Percentiles rank a stretch among this genome's conserved stretches.
Evolutionary conservation across 1,139 yeast species (phyloP).

Genomic region (Trichomonascaceae sp.): DNA sequence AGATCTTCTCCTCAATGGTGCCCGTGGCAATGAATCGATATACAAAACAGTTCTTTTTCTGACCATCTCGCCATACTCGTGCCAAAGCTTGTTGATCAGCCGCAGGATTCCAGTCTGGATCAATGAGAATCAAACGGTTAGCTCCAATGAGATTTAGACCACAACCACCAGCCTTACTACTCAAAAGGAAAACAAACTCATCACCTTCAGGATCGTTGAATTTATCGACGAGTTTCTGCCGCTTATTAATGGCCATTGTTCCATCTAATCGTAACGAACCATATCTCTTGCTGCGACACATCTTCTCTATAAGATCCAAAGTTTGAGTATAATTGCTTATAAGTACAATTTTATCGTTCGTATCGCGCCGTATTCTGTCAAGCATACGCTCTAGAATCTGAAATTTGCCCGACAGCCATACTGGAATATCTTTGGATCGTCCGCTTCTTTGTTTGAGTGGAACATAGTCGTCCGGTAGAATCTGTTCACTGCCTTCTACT

Average conservation of each 20-base stretch:
- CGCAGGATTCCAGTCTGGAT: constrained; percentile 99
- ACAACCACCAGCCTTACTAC: constrained; percentile 98
- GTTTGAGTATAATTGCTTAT: constrained; percentile 95
- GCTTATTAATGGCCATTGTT: constrained; percentile 81
- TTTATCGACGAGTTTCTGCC: constrained; percentile 86
- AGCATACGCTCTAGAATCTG: constrained; percentile 63
- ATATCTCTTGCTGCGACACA: constrained; percentile 71
- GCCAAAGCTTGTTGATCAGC: constrained; percentile 98
- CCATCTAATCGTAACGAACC: constrained; percentile 89
- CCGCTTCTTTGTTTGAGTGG: constrained; percentile 39
- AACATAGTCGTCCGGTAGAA: constrained; percentile 72
- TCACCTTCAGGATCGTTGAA: constrained; percentile 87
- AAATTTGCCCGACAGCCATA: constrained; percentile 53
- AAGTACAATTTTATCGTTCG: constrained; percentile 89
- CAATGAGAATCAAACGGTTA: constrained; percentile 77
- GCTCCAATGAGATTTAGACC: constrained; percentile 98
- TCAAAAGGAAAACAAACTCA: constrained; percentile 80
- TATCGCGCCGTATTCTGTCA: constrained; percentile 64
- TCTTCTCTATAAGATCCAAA: constrained; percentile 75
- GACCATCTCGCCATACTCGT: constrained; percentile 99
- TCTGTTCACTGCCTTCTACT: constrained; percentile 56
- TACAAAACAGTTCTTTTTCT: constrained; percentile 91
- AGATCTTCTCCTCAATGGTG: constrained; percentile 91
- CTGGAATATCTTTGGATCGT: constrained; percentile 59
- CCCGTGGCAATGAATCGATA: constrained; percentile 93